Percentiles rank a stretch among this genome's conserved stretches.
phyloP scores from a whole-genome alignment of 352 stramenopile species.

The Blastocystis sp. region DNA sequence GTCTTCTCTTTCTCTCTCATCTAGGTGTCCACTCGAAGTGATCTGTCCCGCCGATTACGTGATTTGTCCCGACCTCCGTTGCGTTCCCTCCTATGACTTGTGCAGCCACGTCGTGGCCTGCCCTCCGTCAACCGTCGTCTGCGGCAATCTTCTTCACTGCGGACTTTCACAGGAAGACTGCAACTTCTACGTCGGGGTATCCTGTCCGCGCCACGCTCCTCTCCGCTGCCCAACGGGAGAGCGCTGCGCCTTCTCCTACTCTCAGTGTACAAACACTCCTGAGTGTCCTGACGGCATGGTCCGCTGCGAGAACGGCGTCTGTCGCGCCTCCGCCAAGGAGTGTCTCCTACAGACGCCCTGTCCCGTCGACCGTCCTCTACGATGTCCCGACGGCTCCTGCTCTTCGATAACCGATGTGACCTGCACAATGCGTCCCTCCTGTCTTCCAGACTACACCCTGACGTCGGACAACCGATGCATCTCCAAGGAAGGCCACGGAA shows the following conservation, averaged over 20 bases:
- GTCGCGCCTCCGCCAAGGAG: neutral
- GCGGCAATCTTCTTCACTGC: slow-evolving; percentile 17
- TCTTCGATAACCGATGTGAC: neutral
- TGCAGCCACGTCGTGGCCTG: neutral
- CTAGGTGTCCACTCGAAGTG: neutral
- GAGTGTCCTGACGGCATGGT: neutral
- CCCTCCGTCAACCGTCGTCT: neutral
- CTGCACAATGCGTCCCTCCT: neutral
- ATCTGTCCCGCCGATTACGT: neutral
- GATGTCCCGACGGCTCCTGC: slow-evolving; percentile 26
- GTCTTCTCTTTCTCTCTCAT: neutral
- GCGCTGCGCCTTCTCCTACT: neutral
- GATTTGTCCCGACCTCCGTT: slow-evolving; percentile 4
- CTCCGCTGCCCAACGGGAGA: neutral
- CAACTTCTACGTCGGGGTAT: neutral
- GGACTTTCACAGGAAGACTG: slow-evolving; percentile 15
- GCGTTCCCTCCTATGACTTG: neutral
- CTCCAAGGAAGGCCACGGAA: neutral
- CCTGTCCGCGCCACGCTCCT: neutral
- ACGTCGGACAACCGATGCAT: slow-evolving; percentile 30
- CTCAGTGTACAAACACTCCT: neutral
- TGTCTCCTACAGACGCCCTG: neutral
- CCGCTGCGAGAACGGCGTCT: slow-evolving; percentile 16
- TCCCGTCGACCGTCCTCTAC: neutral
- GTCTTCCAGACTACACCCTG: neutral